A percentile compares a stretch with the other conserved stretches of the same genome.
These are phyloP conservation scores for Exobasidium cylindrosporum DNA, from an alignment of 1,284 basidiomycete species.

Conservation along the genomic window DNA sequence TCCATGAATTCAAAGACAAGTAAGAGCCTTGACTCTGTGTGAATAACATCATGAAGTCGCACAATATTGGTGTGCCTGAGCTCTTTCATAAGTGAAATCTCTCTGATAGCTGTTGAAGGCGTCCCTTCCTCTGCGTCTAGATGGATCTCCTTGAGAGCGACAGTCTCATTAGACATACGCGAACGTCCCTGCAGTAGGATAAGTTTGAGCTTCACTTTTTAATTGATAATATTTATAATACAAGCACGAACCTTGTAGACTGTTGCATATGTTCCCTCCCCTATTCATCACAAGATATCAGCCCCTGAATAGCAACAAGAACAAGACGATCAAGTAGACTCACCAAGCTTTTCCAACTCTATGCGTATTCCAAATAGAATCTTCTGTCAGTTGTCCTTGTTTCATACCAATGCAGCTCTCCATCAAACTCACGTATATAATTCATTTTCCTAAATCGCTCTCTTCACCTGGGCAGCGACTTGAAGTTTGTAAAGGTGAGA, in stretches of 20 bases:
- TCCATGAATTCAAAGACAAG: conserved; percentile 99
- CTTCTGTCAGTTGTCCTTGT: neutral
- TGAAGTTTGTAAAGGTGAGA: too few species aligned
- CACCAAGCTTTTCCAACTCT: conserved; percentile 53
- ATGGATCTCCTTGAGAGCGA: conserved; percentile 80
- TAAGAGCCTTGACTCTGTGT: conserved; percentile 89
- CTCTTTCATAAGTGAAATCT: conserved; percentile 95
- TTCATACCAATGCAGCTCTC: neutral
- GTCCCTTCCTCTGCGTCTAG: conserved; percentile 93
- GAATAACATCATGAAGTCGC: conserved; percentile 95
- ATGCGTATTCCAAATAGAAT: neutral
- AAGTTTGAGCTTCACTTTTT: neutral
- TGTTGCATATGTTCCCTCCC: conserved; percentile 55
- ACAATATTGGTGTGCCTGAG: conserved; percentile 92
- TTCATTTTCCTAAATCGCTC: conserved; percentile 30
- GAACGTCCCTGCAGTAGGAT: conserved; percentile 41
- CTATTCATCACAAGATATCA: conserved; percentile 13
- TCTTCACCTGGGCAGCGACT: too few species aligned
- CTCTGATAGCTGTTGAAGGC: conserved; percentile 87
- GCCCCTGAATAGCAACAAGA: too few species aligned
- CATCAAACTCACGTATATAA: conserved; percentile 38
- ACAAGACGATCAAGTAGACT: too few species aligned
- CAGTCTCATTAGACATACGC: conserved; percentile 50
- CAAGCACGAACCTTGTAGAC: conserved; percentile 47
- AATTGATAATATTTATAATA: neutral